phyloP scores from a whole-genome alignment of 179 eudicot species.

The Beta corolliflora region DNA sequence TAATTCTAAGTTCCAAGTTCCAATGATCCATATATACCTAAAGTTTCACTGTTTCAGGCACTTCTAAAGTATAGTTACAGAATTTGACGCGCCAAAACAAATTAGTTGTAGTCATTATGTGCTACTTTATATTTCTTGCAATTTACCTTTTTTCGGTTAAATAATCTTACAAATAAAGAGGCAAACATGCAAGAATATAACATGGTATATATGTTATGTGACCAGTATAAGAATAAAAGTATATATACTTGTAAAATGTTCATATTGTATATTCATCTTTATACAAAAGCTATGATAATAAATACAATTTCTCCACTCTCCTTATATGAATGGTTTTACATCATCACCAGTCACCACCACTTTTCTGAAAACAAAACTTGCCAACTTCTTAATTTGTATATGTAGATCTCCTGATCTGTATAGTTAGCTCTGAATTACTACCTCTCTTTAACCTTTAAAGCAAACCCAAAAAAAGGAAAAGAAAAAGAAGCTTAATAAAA shows the following conservation, averaged over 20 bases:
- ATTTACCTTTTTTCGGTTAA: too few species aligned
- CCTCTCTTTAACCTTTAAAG: background rate
- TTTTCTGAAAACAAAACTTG: constrained; percentile 29
- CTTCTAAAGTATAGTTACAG: background rate
- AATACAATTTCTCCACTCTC: constrained; percentile 2
- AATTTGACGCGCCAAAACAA: constrained; percentile 15
- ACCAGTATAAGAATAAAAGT: background rate
- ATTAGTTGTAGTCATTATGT: constrained; percentile 5
- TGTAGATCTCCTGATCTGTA: constrained; percentile 7
- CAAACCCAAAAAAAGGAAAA: background rate
- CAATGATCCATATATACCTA: constrained; percentile 2
- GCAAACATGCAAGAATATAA: background rate
- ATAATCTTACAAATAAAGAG: too few species aligned
- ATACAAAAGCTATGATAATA: constrained; percentile 27
- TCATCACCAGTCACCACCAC: constrained; percentile 18
- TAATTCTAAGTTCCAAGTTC: background rate
- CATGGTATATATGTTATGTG: background rate
- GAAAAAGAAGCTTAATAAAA: background rate
- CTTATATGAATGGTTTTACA: background rate
- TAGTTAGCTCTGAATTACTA: constrained; percentile 15
- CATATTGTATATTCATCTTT: constrained; percentile 20
- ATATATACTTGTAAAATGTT: constrained; percentile 22
- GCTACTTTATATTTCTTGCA: background rate
- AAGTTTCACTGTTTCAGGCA: background rate
- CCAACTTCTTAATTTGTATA: background rate